Conservation (phyloP, 2,329 filamentous ascomycete species). For the Aspergillus sclerotialis region DNA sequence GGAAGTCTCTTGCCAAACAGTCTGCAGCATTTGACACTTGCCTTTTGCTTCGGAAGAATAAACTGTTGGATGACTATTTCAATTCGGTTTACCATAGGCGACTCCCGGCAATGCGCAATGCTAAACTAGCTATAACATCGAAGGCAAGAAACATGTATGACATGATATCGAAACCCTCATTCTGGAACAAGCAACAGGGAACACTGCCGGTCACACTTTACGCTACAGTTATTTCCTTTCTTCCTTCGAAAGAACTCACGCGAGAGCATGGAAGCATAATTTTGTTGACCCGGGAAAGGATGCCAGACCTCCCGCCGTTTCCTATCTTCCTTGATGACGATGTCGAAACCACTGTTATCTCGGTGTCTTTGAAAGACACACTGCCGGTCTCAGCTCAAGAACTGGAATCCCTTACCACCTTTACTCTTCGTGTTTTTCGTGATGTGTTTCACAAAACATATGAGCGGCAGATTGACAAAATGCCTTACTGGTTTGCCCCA, state of each 20-base stretch:
- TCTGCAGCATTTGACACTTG: conserved; percentile 85
- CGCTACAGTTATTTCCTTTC: conserved; percentile 55
- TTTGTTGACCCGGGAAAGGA: conserved; percentile 59
- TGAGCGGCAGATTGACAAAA: conserved; percentile 52
- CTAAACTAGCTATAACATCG: conserved; percentile 69
- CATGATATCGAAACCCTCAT: conserved; percentile 70
- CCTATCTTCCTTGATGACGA: conserved; percentile 65
- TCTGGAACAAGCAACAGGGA: conserved; percentile 55
- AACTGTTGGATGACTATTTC: conserved; percentile 66
- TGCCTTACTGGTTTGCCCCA: conserved; percentile 82
- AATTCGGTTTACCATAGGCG: conserved; percentile 65
- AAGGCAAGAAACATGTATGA: conserved; percentile 67
- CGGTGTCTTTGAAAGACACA: conserved; percentile 37
- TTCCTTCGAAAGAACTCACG: conserved; percentile 49
- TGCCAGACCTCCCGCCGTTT: conserved; percentile 63
- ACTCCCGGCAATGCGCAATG: conserved; percentile 79
- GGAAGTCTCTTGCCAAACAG: conserved; percentile 74
- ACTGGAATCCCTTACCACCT: conserved; percentile 55
- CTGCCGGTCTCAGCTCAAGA: conserved; percentile 29
- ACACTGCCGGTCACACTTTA: conserved; percentile 50
- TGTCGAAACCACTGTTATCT: conserved; percentile 51
- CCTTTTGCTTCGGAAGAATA: conserved; percentile 57
- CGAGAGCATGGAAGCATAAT: conserved; percentile 58
- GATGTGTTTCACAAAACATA: conserved; percentile 90
- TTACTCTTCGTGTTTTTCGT: conserved; percentile 69